Evolutionary conservation across 257 asterid genomes (phyloP), one percentile per base, ranked within the genome.

Genomic region (Lycium ferocissimum): DNA sequence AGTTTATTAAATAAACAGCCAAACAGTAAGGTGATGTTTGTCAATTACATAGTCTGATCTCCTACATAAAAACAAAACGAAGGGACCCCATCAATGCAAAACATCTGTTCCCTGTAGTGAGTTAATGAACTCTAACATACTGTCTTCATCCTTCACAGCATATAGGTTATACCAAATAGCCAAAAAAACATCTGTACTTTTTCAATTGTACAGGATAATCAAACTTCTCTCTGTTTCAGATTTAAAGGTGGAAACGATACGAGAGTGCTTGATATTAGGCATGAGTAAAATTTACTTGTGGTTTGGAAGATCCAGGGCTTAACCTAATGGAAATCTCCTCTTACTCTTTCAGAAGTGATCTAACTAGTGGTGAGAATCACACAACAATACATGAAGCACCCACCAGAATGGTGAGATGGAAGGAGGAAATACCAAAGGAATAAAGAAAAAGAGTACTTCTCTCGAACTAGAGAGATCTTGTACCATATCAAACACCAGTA

Each of bases 401-500:
- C 65, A 53, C 59, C 45, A 75, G 40, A 75, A 75, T 2, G 58
- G 40, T 20, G 81, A 75, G 43, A 12, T 49, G 43, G 61, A 33
- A 73, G 61, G 61, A 73, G 81, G 61, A 75, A 75, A 49, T 49
- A 20, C 62, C 47, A 79, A 87, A 80, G 88, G 89, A 83, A 81
- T 78, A 75, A 88, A 73, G 81, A 66, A 84, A 87, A 45, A 56
- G 73, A 79, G 85, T 86, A 78, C 45, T 76, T 22, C 82, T 78
- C 82, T 53, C 82, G 15, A 78, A 2, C 53, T 85, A 75, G 83
- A 88, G 86, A 82, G 83, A 86, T 88, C 69, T 20, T 86, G 83
- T 86, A 86, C 86, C 88, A 83, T 47, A 69, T 83, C 79, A 86
- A 78, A 83, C 86, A 86, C 85, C 89, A 51, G 83, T 83, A 83